A percentile compares a stretch with the other conserved stretches of the same genome.
Evolutionary conservation across 192 early-diverging fungal species (phyloP).

Genomic region (Linnemannia exigua): DNA sequence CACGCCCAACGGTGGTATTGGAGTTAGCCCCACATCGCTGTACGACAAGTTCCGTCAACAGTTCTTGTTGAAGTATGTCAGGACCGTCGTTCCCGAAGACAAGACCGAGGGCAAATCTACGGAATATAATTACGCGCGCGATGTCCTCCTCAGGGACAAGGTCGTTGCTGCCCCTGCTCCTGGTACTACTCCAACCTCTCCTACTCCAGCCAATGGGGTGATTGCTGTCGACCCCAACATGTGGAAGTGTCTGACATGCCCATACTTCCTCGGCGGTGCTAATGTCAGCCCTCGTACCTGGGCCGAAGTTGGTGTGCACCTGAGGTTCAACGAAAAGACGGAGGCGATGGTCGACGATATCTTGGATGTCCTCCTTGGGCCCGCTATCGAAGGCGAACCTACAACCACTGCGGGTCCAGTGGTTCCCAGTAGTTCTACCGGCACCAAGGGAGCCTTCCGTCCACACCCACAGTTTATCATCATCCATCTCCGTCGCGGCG

Average conservation of each 20-base stretch:
- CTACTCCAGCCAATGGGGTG: background rate
- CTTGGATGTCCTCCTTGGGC: slow-evolving; percentile 33
- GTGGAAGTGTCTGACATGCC: slow-evolving; percentile 45
- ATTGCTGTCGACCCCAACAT: slow-evolving; percentile 23
- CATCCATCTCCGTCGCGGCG: slow-evolving; percentile 42
- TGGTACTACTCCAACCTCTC: background rate
- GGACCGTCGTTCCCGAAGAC: background rate
- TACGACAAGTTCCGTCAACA: slow-evolving; percentile 46
- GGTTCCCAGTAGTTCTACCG: background rate
- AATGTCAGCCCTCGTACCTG: slow-evolving; percentile 16
- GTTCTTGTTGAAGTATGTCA: slow-evolving; percentile 32
- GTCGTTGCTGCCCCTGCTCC: background rate
- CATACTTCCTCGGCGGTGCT: slow-evolving; percentile 28
- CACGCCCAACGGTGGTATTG: slow-evolving; percentile 34
- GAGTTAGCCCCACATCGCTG: slow-evolving; percentile 1
- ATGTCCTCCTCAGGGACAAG: slow-evolving; percentile 39
- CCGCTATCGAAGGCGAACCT: background rate
- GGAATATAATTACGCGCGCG: slow-evolving; percentile 28
- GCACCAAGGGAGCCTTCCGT: slow-evolving; percentile 6
- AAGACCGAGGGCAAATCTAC: slow-evolving; percentile 27
- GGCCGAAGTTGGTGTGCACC: slow-evolving; percentile 29
- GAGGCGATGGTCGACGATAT: slow-evolving; percentile 52
- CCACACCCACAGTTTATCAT: slow-evolving; percentile 54
- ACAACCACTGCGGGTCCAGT: background rate
- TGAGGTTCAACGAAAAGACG: slow-evolving; percentile 37